Percentiles rank a stretch among this genome's conserved stretches.
Conservation (phyloP, 192 early-diverging fungal species). For the Anaeromyces robustus region DNA sequence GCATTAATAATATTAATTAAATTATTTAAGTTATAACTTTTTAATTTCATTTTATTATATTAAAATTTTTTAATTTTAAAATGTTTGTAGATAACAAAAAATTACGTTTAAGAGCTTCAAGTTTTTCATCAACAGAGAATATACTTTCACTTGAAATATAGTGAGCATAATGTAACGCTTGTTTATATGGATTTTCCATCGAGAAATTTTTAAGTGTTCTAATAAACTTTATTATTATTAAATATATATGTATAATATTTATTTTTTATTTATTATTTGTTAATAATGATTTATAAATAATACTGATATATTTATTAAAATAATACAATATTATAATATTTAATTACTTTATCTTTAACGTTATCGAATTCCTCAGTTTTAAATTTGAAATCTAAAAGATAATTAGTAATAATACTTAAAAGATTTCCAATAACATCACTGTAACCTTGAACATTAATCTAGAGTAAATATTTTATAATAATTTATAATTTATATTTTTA, state of each 20-base stretch:
- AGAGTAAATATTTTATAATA: not conserved
- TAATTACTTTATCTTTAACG: not conserved
- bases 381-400: not conserved
- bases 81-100: no score
- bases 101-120: constrained; percentile 38
- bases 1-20: not conserved
- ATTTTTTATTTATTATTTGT: no score
- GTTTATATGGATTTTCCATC: constrained; percentile 62
- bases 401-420: not conserved
- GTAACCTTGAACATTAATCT: not conserved
- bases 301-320: no score
- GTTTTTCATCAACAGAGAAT: constrained; percentile 66
- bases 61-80: no score
- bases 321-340: no score
- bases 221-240: constrained; percentile 18
- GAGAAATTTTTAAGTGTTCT: constrained; percentile 63
- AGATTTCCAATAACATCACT: not conserved
- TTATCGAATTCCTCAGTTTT: not conserved
- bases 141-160: constrained; percentile 61
- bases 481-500: no score
- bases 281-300: no score
- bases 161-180: constrained; percentile 57
- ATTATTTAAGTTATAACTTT: no score
- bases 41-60: no score
- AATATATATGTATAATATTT: no score